phyloP scores from a whole-genome alignment of 1,284 basidiomycete genomes.

The Apiotrichum montevideense region DNA sequence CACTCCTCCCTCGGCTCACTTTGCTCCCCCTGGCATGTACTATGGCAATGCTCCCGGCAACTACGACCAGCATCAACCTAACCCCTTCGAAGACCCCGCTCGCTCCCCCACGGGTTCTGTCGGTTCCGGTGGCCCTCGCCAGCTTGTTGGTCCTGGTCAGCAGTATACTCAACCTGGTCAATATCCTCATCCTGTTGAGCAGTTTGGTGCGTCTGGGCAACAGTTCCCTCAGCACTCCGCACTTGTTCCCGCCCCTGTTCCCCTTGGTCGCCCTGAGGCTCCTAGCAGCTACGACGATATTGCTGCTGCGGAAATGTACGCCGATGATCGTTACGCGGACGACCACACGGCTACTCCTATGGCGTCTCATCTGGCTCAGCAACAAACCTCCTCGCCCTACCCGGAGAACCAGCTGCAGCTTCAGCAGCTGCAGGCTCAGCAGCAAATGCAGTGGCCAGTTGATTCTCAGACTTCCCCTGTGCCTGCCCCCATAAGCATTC shows the following conservation, averaged over 20 bases:
- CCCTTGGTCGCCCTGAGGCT: slow-evolving; percentile 36
- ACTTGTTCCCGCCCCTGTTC: slow-evolving; percentile 25
- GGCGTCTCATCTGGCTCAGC: neutral
- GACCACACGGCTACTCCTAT: slow-evolving; percentile 10
- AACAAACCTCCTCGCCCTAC: neutral
- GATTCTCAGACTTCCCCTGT: neutral
- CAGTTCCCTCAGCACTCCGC: neutral
- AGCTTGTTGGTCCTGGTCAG: slow-evolving; percentile 31
- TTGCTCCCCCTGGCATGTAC: neutral
- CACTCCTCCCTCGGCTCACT: neutral
- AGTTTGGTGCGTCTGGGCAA: slow-evolving; percentile 3
- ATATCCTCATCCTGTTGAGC: slow-evolving; percentile 28
- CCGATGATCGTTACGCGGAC: slow-evolving; percentile 20
- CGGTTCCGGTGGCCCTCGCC: slow-evolving; percentile 17
- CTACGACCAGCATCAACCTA: slow-evolving; percentile 1
- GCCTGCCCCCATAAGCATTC: neutral
- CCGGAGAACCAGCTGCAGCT: neutral
- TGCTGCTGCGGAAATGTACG: slow-evolving; percentile 27
- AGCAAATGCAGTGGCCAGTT: neutral
- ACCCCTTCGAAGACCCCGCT: slow-evolving; percentile 10
- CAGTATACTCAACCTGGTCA: slow-evolving; percentile 23
- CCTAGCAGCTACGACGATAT: slow-evolving; percentile 31
- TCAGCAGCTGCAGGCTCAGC: neutral
- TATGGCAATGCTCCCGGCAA: neutral
- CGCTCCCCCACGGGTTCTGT: slow-evolving; percentile 14